phyloP scores from a whole-genome alignment of 208 protist species.

The Acanthamoeba sp. region DNA sequence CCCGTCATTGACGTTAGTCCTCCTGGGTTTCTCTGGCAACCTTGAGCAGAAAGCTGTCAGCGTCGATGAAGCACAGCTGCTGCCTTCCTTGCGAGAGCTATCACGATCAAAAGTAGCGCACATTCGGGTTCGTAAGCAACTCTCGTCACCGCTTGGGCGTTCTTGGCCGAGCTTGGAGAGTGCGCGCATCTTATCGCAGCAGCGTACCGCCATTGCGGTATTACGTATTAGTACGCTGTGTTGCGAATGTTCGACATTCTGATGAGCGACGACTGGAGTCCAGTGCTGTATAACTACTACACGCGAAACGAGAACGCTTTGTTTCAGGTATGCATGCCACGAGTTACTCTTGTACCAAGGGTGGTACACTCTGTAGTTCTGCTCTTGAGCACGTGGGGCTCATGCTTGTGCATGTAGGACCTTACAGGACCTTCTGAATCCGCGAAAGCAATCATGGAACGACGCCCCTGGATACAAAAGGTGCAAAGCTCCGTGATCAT shows the following conservation, averaged over 20 bases:
- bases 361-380: background rate
- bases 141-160: background rate
- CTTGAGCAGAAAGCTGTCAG: background rate
- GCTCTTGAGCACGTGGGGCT: background rate
- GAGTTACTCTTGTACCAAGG: background rate
- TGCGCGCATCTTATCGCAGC: no score
- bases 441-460: background rate
- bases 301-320: background rate
- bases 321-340: background rate
- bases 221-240: background rate
- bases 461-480: background rate
- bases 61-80: background rate
- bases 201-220: no score
- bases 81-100: background rate
- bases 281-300: constrained; percentile 7
- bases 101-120: background rate
- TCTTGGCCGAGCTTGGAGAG: background rate
- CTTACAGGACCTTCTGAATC: background rate
- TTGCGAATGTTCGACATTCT: background rate
- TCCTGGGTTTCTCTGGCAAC: no score
- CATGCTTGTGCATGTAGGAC: background rate
- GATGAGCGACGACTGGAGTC: background rate
- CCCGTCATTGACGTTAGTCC: no score
- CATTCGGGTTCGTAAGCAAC: background rate
- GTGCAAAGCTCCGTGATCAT: background rate